These are phyloP conservation scores for Perilla frutescens DNA, from an alignment of 257 asterid genomes.

Conservation along the genomic window DNA sequence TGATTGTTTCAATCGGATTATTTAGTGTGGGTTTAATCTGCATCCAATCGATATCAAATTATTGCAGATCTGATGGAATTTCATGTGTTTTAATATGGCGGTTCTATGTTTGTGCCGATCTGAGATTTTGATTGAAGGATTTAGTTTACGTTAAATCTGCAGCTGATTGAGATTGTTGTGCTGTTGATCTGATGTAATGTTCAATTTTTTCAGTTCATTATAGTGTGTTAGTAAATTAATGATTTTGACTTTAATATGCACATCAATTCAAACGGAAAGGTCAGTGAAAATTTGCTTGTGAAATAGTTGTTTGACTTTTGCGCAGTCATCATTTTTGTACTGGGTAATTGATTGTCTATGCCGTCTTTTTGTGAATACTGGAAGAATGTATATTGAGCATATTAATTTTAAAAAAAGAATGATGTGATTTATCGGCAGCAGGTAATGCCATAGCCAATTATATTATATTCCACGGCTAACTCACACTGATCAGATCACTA, in stretches of 20 bases:
- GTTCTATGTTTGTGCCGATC: constrained; percentile 34
- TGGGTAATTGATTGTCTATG: constrained; percentile 10
- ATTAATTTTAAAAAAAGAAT: background rate
- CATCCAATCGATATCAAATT: constrained; percentile 31
- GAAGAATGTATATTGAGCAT: too few species aligned
- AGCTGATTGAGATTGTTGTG: constrained; percentile 27
- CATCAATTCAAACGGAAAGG: background rate
- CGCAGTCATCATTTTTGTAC: background rate
- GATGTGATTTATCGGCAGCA: background rate
- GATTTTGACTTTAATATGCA: background rate
- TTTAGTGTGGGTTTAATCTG: constrained; percentile 24
- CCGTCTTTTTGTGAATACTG: background rate
- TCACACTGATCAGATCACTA: background rate
- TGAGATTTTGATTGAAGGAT: constrained; percentile 32
- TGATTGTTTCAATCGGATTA: constrained; percentile 31
- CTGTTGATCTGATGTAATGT: constrained; percentile 37
- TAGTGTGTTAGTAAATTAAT: background rate
- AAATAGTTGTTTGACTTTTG: background rate
- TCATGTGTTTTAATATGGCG: background rate
- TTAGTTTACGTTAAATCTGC: constrained; percentile 12
- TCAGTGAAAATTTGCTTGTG: background rate
- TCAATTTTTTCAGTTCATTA: background rate
- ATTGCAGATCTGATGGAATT: constrained; percentile 38
- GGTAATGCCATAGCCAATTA: background rate
- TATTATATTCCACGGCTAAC: background rate